phyloP scores from a whole-genome alignment of 805 yeast species.

The Zygosaccharomyces kombuchaensis region DNA sequence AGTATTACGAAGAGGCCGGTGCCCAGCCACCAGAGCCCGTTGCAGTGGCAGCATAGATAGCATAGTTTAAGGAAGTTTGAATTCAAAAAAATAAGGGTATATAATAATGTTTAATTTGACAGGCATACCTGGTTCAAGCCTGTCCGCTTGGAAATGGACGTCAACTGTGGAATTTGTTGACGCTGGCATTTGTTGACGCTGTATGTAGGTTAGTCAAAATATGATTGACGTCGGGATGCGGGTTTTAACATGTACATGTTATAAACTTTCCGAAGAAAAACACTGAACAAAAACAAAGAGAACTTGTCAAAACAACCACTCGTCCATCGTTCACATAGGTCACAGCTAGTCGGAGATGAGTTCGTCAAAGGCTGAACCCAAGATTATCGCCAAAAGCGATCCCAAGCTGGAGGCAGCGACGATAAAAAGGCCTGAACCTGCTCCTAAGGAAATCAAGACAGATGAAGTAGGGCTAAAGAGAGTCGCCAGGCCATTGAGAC shows the following conservation, averaged over 20 bases:
- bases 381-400: slow-evolving; percentile 19
- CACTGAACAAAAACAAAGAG: background rate
- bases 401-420: slow-evolving; percentile 20
- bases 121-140: background rate
- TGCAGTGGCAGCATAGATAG: slow-evolving; percentile 18
- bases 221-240: background rate
- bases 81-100: background rate
- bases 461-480: slow-evolving; percentile 30
- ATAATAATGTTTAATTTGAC: background rate
- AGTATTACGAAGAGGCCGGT: slow-evolving; percentile 39
- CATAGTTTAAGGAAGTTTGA: background rate
- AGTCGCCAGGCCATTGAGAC: slow-evolving; percentile 47
- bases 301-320: background rate
- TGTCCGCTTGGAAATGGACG: background rate
- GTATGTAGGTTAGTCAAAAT: background rate
- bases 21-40: slow-evolving; percentile 30
- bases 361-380: slow-evolving; percentile 1
- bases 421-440: slow-evolving; percentile 17
- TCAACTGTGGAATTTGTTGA: background rate
- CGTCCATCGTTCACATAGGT: background rate
- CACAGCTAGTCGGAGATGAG: background rate
- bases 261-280: background rate
- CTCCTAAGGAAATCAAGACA: slow-evolving; percentile 27
- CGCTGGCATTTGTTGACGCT: background rate
- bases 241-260: background rate